Conservation (phyloP, 2,329 filamentous ascomycete species). For the Aspergillus quadrilineatus region DNA sequence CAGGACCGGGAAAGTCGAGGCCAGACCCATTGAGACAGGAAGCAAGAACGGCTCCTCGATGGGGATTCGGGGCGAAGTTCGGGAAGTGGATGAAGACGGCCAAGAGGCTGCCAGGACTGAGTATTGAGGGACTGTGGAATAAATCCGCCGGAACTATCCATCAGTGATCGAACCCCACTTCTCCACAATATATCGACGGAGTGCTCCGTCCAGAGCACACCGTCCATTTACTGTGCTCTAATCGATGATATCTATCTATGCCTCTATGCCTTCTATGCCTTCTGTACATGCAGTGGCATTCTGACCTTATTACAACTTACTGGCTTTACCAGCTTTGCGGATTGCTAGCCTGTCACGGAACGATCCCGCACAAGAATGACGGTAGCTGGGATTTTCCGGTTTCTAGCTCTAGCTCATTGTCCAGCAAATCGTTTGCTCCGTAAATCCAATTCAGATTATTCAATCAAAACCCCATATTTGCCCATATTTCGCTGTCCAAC, state of each 20-base stretch:
- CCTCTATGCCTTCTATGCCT: too few species aligned
- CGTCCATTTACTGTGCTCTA: too few species aligned
- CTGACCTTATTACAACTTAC: too few species aligned
- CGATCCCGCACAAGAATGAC: not conserved
- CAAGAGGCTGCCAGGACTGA: too few species aligned
- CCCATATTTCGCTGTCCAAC: not conserved
- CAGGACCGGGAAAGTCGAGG: conserved; percentile 11
- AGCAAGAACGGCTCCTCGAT: conserved; percentile 14
- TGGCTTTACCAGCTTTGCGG: too few species aligned
- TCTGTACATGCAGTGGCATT: too few species aligned
- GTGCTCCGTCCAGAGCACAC: not conserved
- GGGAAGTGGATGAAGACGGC: conserved; percentile 17
- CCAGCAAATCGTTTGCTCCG: not conserved
- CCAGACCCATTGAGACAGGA: conserved; percentile 19
- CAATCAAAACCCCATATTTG: not conserved
- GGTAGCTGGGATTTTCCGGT: not conserved
- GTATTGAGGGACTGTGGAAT: not conserved
- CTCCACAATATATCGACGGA: not conserved
- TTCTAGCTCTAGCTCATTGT: not conserved
- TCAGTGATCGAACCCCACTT: not conserved
- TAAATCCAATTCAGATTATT: not conserved
- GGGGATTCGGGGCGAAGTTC: conserved; percentile 20
- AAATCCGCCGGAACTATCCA: conserved; percentile 1
- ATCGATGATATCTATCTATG: too few species aligned
- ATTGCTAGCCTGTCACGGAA: too few species aligned